phyloP scores from a whole-genome alignment of 139 green algal species.

The Chlamydomonas schloesseri region DNA sequence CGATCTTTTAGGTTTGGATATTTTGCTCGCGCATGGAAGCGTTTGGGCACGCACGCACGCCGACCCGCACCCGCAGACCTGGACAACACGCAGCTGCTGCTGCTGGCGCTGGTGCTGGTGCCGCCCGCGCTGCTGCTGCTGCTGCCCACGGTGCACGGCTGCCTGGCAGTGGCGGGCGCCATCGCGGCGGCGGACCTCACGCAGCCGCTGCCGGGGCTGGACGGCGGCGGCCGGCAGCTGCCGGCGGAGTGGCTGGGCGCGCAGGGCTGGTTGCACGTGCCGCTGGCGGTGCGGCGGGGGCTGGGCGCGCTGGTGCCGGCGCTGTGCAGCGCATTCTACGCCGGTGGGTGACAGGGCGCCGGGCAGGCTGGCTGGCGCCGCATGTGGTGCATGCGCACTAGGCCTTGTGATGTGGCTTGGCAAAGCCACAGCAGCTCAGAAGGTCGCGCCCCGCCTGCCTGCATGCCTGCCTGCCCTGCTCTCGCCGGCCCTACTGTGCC shows the following conservation, averaged over 20 bases:
- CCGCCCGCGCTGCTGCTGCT: conserved; percentile 50
- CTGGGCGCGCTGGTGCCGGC: conserved; percentile 10
- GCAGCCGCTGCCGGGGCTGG: not conserved
- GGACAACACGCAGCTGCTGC: conserved; percentile 37
- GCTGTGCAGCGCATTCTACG: conserved; percentile 32
- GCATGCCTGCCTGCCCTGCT: not conserved
- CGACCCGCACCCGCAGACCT: conserved; percentile 48
- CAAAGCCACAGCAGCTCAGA: no score
- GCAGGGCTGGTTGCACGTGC: not conserved
- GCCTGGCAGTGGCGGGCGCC: conserved; percentile 2
- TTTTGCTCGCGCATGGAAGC: no score
- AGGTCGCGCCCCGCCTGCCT: no score
- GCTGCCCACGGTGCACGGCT: conserved; percentile 45
- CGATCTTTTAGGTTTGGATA: no score
- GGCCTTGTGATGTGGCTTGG: no score
- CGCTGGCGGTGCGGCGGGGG: not conserved
- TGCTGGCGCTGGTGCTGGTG: conserved; percentile 35
- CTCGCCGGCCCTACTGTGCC: not conserved
- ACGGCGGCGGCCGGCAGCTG: not conserved
- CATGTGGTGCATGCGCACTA: no score
- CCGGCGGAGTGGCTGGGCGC: not conserved
- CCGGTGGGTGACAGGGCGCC: not conserved
- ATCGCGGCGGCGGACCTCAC: not conserved
- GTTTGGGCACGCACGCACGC: no score
- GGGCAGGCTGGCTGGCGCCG: no score